Evolutionary conservation across 2,329 filamentous ascomycete genomes (phyloP).

Genomic region (Arthroderma sp.): DNA sequence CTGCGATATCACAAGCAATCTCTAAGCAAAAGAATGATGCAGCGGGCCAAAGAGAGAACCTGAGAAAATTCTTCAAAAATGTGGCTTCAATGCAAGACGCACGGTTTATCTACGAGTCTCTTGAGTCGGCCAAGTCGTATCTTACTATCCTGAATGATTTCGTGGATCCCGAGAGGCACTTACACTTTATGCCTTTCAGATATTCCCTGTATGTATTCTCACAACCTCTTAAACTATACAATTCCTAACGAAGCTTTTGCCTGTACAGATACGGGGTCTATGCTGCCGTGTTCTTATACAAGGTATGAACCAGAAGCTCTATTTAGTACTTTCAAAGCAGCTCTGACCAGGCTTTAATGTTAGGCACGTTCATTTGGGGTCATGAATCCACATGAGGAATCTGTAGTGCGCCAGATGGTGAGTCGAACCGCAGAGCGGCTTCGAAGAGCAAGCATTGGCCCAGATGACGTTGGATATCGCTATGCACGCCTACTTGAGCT

Average conservation of each 20-base stretch:
- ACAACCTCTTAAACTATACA: background rate
- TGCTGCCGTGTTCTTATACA: slow-evolving; percentile 52
- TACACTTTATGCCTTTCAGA: slow-evolving; percentile 51
- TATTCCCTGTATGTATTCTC: slow-evolving; percentile 44
- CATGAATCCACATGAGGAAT: slow-evolving; percentile 41
- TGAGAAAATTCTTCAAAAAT: slow-evolving; percentile 37
- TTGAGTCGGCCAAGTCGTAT: slow-evolving; percentile 51
- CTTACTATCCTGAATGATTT: slow-evolving; percentile 47
- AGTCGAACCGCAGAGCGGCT: slow-evolving; percentile 47
- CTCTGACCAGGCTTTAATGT: background rate
- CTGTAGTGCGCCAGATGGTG: slow-evolving; percentile 45
- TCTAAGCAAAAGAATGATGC: slow-evolving; percentile 25
- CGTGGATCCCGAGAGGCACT: slow-evolving; percentile 44
- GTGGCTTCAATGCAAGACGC: slow-evolving; percentile 49
- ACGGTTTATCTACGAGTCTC: slow-evolving; percentile 53
- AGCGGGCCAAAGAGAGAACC: slow-evolving; percentile 25
- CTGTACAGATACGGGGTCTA: slow-evolving; percentile 40
- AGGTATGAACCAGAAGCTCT: slow-evolving; percentile 26
- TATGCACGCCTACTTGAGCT: slow-evolving; percentile 49
- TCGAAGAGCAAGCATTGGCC: slow-evolving; percentile 43
- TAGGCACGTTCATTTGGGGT: slow-evolving; percentile 47
- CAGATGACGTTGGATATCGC: slow-evolving; percentile 47
- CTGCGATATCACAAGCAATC: slow-evolving; percentile 45
- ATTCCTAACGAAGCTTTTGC: slow-evolving; percentile 8
- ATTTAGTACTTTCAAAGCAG: too few species aligned